Percentiles rank a stretch among this genome's conserved stretches.
Conservation (phyloP, 345 rosid genomes). For the Hibiscus trionum region DNA sequence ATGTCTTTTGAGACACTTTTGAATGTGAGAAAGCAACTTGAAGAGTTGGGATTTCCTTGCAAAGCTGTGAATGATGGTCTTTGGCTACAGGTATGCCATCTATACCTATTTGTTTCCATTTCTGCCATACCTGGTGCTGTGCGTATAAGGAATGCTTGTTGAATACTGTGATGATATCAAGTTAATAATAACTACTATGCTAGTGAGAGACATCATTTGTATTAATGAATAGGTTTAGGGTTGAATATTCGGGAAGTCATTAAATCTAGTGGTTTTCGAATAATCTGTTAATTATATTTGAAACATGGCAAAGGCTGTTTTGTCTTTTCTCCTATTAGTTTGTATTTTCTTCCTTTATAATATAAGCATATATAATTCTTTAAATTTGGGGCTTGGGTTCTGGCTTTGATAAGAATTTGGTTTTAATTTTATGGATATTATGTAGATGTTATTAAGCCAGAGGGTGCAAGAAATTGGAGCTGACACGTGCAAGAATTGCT, state of each 20-base stretch:
- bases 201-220: neutral
- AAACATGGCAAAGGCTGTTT: neutral
- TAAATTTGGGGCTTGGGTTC: neutral
- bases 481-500: slow-evolving; percentile 83
- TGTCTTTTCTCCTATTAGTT: neutral
- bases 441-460: slow-evolving; percentile 83
- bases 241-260: slow-evolving; percentile 6
- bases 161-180: neutral
- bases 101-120: slow-evolving; percentile 13
- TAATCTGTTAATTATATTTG: neutral
- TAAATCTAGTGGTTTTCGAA: slow-evolving; percentile 1
- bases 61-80: slow-evolving; percentile 96
- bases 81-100: slow-evolving; percentile 78
- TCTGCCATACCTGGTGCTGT: slow-evolving; percentile 7
- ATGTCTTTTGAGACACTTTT: slow-evolving; percentile 89
- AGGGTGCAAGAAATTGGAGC: slow-evolving; percentile 84
- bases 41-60: slow-evolving; percentile 90
- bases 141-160: neutral
- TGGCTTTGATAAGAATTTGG: slow-evolving; percentile 10
- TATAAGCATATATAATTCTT: no score
- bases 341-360: neutral
- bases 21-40: slow-evolving; percentile 87
- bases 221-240: slow-evolving; percentile 1
- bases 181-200: neutral
- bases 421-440: slow-evolving; percentile 10